Conservation (phyloP, 1,139 yeast species). For the Scheffersomyces lignicola region DNA sequence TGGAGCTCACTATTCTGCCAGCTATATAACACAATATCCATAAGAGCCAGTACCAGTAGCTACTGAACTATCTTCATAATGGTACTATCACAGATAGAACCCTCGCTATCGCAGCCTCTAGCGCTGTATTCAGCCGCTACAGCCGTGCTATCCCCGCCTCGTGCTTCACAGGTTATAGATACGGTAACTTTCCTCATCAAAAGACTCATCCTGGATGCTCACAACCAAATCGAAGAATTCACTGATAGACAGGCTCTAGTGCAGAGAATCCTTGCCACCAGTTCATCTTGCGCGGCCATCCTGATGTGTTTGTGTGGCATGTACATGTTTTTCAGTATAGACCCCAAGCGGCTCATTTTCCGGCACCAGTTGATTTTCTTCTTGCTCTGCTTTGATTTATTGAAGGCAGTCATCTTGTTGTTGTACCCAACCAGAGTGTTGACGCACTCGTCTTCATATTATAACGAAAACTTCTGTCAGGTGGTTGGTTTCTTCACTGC, state of each 20-base stretch:
- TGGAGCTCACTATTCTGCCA: too few relatives aligned
- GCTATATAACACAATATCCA: too few relatives aligned
- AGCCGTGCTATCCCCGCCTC: background rate
- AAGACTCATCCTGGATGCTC: constrained; percentile 5
- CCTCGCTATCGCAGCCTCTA: background rate
- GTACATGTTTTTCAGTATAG: constrained; percentile 58
- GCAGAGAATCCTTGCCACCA: constrained; percentile 54
- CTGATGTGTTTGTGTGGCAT: constrained; percentile 54
- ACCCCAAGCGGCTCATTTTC: constrained; percentile 60
- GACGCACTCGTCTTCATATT: constrained; percentile 48
- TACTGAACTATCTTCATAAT: too few relatives aligned
- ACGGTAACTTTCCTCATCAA: constrained; percentile 5
- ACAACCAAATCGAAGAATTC: constrained; percentile 26
- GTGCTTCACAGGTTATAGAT: background rate
- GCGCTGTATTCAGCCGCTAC: too few relatives aligned
- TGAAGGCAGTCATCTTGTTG: constrained; percentile 70
- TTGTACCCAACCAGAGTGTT: constrained; percentile 70
- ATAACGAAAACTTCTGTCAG: constrained; percentile 59
- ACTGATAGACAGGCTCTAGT: constrained; percentile 25
- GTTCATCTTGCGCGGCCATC: constrained; percentile 59
- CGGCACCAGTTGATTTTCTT: constrained; percentile 73
- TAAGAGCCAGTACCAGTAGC: too few relatives aligned
- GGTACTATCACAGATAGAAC: background rate
- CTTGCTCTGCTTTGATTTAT: constrained; percentile 66
- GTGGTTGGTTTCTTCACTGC: constrained; percentile 86